Conservation (phyloP, 2,329 filamentous ascomycete genomes). For the Colletotrichum karsti region DNA sequence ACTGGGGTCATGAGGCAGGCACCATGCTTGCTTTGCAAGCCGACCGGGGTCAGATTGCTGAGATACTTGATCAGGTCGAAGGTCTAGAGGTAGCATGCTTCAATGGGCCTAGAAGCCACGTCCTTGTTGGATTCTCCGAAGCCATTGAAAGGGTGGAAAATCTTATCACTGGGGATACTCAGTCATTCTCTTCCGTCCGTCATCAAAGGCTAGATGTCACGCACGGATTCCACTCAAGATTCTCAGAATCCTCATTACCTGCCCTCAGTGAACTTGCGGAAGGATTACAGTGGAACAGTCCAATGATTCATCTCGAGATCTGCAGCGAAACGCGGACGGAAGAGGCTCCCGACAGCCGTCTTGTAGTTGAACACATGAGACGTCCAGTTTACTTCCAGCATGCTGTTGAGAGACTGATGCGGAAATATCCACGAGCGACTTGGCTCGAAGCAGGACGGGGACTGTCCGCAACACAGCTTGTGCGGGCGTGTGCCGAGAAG, state of each 20-base stretch:
- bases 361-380: conserved; percentile 39
- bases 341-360: conserved; percentile 22
- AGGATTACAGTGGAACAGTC: background rate
- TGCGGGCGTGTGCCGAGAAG: background rate
- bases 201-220: background rate
- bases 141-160: background rate
- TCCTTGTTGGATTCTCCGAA: background rate
- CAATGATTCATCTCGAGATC: background rate
- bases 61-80: background rate
- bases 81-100: conserved; percentile 5
- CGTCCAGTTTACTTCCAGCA: conserved; percentile 43
- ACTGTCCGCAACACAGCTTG: conserved; percentile 43
- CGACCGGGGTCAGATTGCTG: background rate
- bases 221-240: conserved; percentile 8
- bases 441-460: conserved; percentile 44
- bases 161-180: background rate
- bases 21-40: conserved; percentile 40
- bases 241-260: background rate
- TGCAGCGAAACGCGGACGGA: conserved; percentile 17
- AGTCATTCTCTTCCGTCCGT: background rate
- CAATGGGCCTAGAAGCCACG: conserved; percentile 1
- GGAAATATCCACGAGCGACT: conserved; percentile 31
- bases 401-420: conserved; percentile 36
- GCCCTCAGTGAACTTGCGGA: background rate
- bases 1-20: conserved; percentile 37